Evolutionary conservation across 2,329 filamentous ascomycete genomes (phyloP), one percentile per base, ranked within the genome.

Genomic region (Exophiala spinifera): DNA sequence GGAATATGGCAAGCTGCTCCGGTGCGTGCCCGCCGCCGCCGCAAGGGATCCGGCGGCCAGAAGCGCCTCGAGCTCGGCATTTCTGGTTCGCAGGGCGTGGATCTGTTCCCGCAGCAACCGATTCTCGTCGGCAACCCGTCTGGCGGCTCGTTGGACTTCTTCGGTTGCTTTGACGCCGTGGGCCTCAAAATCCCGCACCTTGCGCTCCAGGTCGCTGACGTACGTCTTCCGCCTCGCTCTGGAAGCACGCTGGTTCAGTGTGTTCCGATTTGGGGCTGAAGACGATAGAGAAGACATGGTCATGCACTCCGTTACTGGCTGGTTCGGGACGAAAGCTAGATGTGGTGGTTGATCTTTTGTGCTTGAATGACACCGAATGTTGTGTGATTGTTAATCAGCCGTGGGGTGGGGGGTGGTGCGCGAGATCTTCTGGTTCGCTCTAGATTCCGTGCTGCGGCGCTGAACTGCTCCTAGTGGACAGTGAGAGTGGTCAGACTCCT

Each of bases 191-290:
- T 73, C 71, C 44, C 83, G 79, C 53, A 86, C 71, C 56, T 82
- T 83, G 50, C 78, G 73, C 69, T 91, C 86, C 23, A 90, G 78
- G 51, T 87, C 84, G 57, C 83, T 76, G 36, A 89, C 72, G 66
- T 91, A 89, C 65, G 89, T 86, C 73, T 87, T 88, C 60, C 84
- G 79, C 33, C 87, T 80, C 43, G 86, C 86, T 49, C 88, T 83
- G n/a, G 85, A 89, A 58, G 87, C 83, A 52, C 87, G 79, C 67
- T 91, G 88, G 64, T 91, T 91, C 64, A 91, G 85, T 60, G 87
- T 81, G 61, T 90, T 85, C 54, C 87, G 84, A 15, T 25, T 44
- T 33, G 48, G 46, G 6, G 31, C 17, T 21, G 31, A 20, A 19
- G 31, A 37, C 11, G 31, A 34, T 11, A 34, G 6, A 14, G 46